Evolutionary conservation across 441 rosid species (phyloP).

Genomic region (Pelargonium cotyledonis): DNA sequence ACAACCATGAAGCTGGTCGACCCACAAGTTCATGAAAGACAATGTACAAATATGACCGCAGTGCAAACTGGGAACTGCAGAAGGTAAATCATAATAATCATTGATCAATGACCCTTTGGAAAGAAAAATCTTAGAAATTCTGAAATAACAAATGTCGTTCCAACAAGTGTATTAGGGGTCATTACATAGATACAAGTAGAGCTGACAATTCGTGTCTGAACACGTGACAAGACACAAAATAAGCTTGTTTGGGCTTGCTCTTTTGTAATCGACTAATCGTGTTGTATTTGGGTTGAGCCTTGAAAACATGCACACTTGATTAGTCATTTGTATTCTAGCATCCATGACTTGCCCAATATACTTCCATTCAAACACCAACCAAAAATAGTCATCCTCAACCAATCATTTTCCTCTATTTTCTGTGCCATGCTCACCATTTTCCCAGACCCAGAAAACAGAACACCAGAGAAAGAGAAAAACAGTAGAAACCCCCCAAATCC

Average conservation of each 20-base stretch:
- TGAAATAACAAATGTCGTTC: not conserved
- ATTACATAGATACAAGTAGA: no score
- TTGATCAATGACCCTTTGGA: not conserved
- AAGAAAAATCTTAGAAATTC: not conserved
- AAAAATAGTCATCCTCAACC: not conserved
- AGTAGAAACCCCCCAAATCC: not conserved
- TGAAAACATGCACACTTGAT: not conserved
- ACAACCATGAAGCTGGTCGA: conserved; percentile 75
- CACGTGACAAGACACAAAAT: no score
- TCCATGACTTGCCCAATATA: no score
- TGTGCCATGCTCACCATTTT: no score
- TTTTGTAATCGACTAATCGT: no score
- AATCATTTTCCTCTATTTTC: not conserved
- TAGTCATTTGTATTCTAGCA: no score
- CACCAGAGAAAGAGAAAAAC: not conserved
- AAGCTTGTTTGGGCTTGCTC: no score
- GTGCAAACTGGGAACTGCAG: conserved; percentile 87
- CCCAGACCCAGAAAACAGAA: conserved; percentile 2
- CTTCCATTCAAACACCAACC: not conserved
- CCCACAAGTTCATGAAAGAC: conserved; percentile 74
- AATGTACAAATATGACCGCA: conserved; percentile 77
- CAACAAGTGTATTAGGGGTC: no score
- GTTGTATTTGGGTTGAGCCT: no score
- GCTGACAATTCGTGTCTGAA: no score
- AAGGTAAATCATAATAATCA: conserved; percentile 9